Conservation (phyloP, 2,329 filamentous ascomycete species). For the Penicillium sclerotigenum region DNA sequence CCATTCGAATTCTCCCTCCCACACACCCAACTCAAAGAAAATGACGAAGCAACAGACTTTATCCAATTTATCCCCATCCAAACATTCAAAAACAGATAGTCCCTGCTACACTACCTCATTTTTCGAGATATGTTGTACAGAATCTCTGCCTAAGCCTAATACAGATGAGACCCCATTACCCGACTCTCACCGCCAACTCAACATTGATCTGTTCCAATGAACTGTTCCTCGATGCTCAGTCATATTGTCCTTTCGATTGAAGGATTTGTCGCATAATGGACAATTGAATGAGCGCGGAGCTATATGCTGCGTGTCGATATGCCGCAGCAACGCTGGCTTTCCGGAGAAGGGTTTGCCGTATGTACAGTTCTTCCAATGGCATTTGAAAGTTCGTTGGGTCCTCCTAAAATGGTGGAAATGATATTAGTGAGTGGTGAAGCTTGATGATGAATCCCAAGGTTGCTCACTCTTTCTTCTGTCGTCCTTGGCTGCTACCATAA, state of each 20-base stretch:
- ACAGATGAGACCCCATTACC: neutral
- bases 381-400: neutral
- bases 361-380: neutral
- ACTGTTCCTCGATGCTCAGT: neutral
- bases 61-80: too few species aligned
- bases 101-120: too few species aligned
- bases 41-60: neutral
- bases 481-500: neutral
- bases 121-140: too few species aligned
- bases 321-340: neutral
- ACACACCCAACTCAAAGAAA: neutral
- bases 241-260: constrained; percentile 2
- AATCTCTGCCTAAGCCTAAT: neutral
- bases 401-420: neutral
- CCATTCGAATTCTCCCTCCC: neutral
- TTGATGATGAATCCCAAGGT: neutral
- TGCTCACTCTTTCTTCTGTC: neutral
- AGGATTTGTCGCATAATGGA: neutral
- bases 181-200: neutral
- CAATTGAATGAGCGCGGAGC: neutral
- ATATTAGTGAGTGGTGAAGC: neutral
- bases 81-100: too few species aligned
- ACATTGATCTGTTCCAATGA: neutral
- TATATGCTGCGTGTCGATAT: constrained; percentile 1
- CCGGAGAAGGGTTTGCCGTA: neutral